Evolutionary conservation across 257 asterid species (phyloP), one percentile per base, ranked within the genome.

Genomic region (Plantago ovata): DNA sequence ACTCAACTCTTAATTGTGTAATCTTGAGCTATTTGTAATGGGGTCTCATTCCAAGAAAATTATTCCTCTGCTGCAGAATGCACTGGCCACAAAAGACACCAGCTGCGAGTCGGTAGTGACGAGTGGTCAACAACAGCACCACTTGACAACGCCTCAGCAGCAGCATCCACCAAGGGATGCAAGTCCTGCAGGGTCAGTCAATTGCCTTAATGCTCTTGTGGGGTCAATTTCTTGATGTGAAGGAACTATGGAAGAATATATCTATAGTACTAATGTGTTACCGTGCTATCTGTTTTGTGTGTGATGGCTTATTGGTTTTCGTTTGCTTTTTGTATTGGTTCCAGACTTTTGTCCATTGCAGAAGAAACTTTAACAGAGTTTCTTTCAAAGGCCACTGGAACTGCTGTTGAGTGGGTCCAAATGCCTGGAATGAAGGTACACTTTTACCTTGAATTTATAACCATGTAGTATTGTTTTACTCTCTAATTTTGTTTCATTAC

Each of bases 381-480:
- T 87, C 83, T 87, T 56, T 87, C 95, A 18, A 87, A 87, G 95
- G 95, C 95, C 62, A 87, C 95, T 69, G 95, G 95, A 84, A 87
- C 95, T 60, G 95, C 95, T 74, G 94, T 87, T 58, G 95, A 87
- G 95, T 87, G 95, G 95, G 89, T 87, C 89, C 95, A 84, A 84
- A 87, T 87, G 95, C 95, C 95, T 84, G 95, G 95, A 87, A 87
- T 87, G 95, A 87, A 87, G 95, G 95, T 87, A 80, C n/a, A 11
- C 3, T 9, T 2, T 41, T 16, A 13, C 10, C 69, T 60, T 73
- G 56, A 67, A 23, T 33, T 39, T 52, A 19, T 63, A 68, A 60
- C 65, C 46, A 33, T 45, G 53, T 38, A 54, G 3, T 38, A 63
- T 43, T 55, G 32, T 61, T 74, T 60, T 18, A 48, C n/a, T 16